Base-by-base conservation (phyloP, 148 eudicot genomes). In the Diospyros lotus region DNA sequence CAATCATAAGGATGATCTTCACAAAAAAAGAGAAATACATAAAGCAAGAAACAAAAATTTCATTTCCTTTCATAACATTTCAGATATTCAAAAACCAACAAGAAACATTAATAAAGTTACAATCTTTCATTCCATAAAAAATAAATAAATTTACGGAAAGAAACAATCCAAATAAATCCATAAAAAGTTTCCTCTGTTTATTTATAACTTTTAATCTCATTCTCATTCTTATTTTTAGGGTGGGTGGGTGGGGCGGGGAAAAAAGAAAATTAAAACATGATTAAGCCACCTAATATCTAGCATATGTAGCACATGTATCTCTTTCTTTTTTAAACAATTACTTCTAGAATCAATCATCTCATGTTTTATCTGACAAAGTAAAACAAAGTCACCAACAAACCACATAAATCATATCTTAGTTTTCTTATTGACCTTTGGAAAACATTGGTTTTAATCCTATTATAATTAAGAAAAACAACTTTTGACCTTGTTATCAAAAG, bases 1-100 rank as follows among this genome's bases (percentile, higher is more conserved):
- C 73, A 71, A 70, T 39, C 54, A 77, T 14, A 50, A 6, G 80
- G 10, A 45, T 6, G 64, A 72, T 8, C 54, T 58, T 13, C 42
- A 44, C 50, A 42, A 41, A n/a, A 42, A 71, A 11, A 46, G 44
- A 72, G 13, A 17, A 45, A 41, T 9, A 55, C 8, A 3, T 8
- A 41, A 70, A 70, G 46, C 61, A 70, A 55, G 5, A 38, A 68
- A 55, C 62, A 70, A 69, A 18, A 52, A 14, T 54, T 55, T 70
- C 43, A 6, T 17, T 52, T 68, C 52, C 13, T 51, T 62, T 70
- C 63, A 3, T 7, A 55, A 55, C 38, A 70, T 55, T 40, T 70
- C 3, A 1, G 14, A 7, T 18, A 14, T 50, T 50, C 46, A 43
- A n/a, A 50, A 17, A 55, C 12, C 3, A 42, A 41, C 50, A 14